A percentile compares a stretch with the other conserved stretches of the same genome.
These are phyloP conservation scores for Verticillium zaregamsianum DNA, from an alignment of 2,329 filamentous ascomycete species.

Conservation along the genomic window DNA sequence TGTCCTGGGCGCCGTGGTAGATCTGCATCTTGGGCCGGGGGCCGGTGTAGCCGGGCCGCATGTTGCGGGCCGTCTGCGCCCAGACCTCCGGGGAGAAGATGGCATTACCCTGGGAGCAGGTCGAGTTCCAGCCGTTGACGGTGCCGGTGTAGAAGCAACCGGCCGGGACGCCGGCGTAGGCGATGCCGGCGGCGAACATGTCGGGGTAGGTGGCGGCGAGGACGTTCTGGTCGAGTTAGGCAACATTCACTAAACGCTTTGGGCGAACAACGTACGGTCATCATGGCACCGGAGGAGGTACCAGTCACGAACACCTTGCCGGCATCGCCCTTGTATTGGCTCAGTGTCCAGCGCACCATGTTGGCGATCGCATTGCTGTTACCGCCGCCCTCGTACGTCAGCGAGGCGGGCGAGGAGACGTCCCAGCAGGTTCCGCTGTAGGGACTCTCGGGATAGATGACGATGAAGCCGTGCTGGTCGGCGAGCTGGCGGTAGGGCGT, in stretches of 20 bases:
- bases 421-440: constrained; percentile 55
- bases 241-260: background rate
- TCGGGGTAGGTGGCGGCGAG: constrained; percentile 43
- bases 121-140: constrained; percentile 43
- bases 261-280: constrained; percentile 30
- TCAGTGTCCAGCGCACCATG: constrained; percentile 54
- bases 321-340: constrained; percentile 46
- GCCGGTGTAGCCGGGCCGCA: constrained; percentile 41
- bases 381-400: constrained; percentile 53
- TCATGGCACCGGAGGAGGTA: constrained; percentile 43
- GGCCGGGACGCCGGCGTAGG: constrained; percentile 38
- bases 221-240: constrained; percentile 28
- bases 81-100: constrained; percentile 40
- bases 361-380: constrained; percentile 53
- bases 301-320: constrained; percentile 51
- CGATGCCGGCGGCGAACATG: constrained; percentile 38
- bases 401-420: constrained; percentile 42
- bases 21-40: constrained; percentile 51
- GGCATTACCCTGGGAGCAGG: constrained; percentile 43
- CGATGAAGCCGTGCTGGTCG: constrained; percentile 37
- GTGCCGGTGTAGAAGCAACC: constrained; percentile 39
- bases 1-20: constrained; percentile 51
- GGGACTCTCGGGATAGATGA: constrained; percentile 52
- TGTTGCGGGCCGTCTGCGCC: constrained; percentile 39
- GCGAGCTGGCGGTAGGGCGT: constrained; percentile 42